Evolutionary conservation across 202 grass and related monocot species (phyloP).

Genomic region (Panicum virgatum): DNA sequence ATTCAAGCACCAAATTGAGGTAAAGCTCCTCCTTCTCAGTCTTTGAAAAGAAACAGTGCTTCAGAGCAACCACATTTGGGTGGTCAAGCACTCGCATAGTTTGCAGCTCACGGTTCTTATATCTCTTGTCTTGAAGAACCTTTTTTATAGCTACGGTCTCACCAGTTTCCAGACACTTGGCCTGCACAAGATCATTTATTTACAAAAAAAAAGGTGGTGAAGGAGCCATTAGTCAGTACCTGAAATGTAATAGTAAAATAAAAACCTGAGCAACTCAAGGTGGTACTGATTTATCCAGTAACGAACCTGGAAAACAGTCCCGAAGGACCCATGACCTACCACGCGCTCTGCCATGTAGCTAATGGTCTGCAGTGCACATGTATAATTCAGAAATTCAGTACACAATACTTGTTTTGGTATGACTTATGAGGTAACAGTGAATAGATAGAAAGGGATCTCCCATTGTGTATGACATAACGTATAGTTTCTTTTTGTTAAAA

Average conservation of each 20-base stretch:
- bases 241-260: neutral
- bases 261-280: neutral
- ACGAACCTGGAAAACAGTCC: slow-evolving; percentile 84
- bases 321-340: slow-evolving; percentile 82
- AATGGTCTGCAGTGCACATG: slow-evolving; percentile 61
- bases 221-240: neutral
- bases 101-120: slow-evolving; percentile 83
- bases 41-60: slow-evolving; percentile 88
- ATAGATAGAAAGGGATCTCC: neutral
- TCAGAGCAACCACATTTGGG: slow-evolving; percentile 77
- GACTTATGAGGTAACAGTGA: neutral
- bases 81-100: slow-evolving; percentile 81
- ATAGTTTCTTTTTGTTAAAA: neutral
- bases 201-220: neutral
- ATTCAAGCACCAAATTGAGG: slow-evolving; percentile 89
- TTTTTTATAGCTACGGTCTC: slow-evolving; percentile 92
- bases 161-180: slow-evolving; percentile 75
- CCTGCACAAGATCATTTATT: slow-evolving; percentile 36
- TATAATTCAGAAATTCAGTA: slow-evolving; percentile 27
- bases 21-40: slow-evolving; percentile 87
- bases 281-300: slow-evolving; percentile 25
- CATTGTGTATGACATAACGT: neutral
- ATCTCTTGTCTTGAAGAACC: slow-evolving; percentile 86
- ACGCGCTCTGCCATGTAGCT: slow-evolving; percentile 93
- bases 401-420: neutral